A percentile compares a stretch with the other conserved stretches of the same genome.
phyloP scores from a whole-genome alignment of 2,329 filamentous ascomycete species.

The Colletotrichum endophyticum region DNA sequence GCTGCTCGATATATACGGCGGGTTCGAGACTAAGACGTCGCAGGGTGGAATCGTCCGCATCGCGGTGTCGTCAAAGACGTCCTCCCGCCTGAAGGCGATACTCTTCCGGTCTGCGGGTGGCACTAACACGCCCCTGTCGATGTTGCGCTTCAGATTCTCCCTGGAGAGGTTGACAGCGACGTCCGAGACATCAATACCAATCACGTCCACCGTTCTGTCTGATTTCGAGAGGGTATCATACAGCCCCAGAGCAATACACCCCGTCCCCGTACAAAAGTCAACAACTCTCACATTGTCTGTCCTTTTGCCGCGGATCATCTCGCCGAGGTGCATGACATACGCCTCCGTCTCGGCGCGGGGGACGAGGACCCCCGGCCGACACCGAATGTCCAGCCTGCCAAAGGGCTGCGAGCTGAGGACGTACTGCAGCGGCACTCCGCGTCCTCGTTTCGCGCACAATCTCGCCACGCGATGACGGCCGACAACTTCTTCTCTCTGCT shows the following conservation, averaged over 20 bases:
- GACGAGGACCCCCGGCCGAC: conserved; percentile 80
- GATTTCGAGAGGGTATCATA: conserved; percentile 61
- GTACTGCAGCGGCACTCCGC: conserved; percentile 85
- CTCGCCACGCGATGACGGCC: conserved; percentile 19
- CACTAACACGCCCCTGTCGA: conserved; percentile 25
- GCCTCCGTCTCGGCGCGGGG: conserved; percentile 81
- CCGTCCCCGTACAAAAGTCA: conserved; percentile 90
- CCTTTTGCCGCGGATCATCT: conserved; percentile 34
- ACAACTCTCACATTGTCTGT: conserved; percentile 61
- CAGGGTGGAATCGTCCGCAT: conserved; percentile 34
- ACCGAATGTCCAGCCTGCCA: conserved; percentile 79
- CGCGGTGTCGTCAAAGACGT: conserved; percentile 53
- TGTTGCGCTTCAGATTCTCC: conserved; percentile 65
- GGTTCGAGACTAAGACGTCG: conserved; percentile 84
- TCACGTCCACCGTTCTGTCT: conserved; percentile 51
- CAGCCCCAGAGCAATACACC: conserved; percentile 84
- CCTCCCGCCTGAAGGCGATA: conserved; percentile 50
- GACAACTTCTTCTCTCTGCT: neutral
- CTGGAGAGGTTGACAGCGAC: conserved; percentile 68
- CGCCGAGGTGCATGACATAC: conserved; percentile 63
- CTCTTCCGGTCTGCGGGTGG: conserved; percentile 21
- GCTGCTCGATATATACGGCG: conserved; percentile 81
- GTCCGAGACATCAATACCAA: conserved; percentile 76
- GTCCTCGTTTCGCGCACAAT: conserved; percentile 55
- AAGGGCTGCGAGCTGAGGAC: conserved; percentile 89